Evolutionary conservation across 2,329 filamentous ascomycete genomes (phyloP), one percentile per base, ranked within the genome.

Genomic region (Pseudogymnoascus sp.): DNA sequence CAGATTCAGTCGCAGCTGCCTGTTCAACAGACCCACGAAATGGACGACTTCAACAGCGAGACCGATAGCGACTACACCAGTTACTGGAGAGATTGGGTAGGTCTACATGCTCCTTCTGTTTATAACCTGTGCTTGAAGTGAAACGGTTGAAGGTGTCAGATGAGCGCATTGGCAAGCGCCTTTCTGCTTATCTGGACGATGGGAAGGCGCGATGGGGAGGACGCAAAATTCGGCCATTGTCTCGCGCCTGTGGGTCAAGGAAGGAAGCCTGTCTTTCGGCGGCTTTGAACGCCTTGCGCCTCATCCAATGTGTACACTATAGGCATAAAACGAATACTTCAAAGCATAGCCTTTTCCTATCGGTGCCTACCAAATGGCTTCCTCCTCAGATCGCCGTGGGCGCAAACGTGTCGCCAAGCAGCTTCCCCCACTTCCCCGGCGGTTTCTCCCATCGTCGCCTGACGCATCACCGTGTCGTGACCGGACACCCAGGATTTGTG

Each of bases 21-120:
- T 33, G 29, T 55, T 29, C n/a, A 33, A 33, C 48, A 33, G 48
- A 10, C 29, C 48, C 15, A 55, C 48, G 48, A 55, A 55, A 97
- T 97, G 94, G 94, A 97, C 75, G 93, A 97, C 78, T 97, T 94
- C 77, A 92, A 91, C 68, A 97, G 92, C 74, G 94, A 99, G 77
- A 96, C 92, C 10, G 94, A 99, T 74, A 97, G 92, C 77, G 94
- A 99, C 79, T 99, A 97, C 75, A 97, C 94, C 58, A 97, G 92
- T 78, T 99, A 97, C 77, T 99, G 94, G 94, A 84, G 93, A 75
- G 94, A 99, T 79, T 99, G 94, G 94, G 94, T 97, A 81, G 80
- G 91, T 87, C 42, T 59, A 55, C 21, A 12, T 15, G 33, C 48
- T 59, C 58, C 58, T 59, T 27, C 58, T 36, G 51, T 38, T 63